These are phyloP conservation scores for Monilinia aucupariae DNA, from an alignment of 2,329 filamentous ascomycete species.

Conservation along the genomic window DNA sequence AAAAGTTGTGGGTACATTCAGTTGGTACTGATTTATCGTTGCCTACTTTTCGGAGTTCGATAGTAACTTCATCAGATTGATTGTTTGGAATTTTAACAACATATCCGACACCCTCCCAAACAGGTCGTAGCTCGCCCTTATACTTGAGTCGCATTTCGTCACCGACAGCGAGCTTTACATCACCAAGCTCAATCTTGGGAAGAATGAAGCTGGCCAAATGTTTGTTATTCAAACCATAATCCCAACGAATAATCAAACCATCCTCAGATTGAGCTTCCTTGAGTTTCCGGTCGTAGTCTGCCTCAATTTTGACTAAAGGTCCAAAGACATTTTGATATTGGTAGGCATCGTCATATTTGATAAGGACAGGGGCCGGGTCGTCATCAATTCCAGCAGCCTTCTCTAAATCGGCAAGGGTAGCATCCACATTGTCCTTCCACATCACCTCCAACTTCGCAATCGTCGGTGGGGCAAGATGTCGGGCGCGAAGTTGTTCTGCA, in stretches of 20 bases:
- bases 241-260: constrained; percentile 89
- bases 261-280: constrained; percentile 98
- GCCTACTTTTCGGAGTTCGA: constrained; percentile 88
- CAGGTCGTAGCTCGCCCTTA: constrained; percentile 82
- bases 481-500: constrained; percentile 89
- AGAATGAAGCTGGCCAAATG: constrained; percentile 92
- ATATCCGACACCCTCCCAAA: constrained; percentile 97
- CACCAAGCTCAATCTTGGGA: constrained; percentile 93
- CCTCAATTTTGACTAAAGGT: constrained; percentile 96
- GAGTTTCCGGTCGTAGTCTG: constrained; percentile 97
- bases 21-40: constrained; percentile 95
- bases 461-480: constrained; percentile 87
- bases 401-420: constrained; percentile 85
- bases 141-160: constrained; percentile 98
- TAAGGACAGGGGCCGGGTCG: constrained; percentile 83
- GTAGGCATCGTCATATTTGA: constrained; percentile 94
- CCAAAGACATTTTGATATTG: constrained; percentile 99
- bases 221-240: constrained; percentile 94
- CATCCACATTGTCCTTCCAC: constrained; percentile 92
- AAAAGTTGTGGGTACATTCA: constrained; percentile 96
- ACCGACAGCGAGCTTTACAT: constrained; percentile 95
- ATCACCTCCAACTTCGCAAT: constrained; percentile 96
- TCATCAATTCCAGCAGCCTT: constrained; percentile 90
- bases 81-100: constrained; percentile 99
- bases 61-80: constrained; percentile 93